Base-by-base conservation (phyloP, 805 yeast genomes). In the Cyberlindnera mycetangii region DNA sequence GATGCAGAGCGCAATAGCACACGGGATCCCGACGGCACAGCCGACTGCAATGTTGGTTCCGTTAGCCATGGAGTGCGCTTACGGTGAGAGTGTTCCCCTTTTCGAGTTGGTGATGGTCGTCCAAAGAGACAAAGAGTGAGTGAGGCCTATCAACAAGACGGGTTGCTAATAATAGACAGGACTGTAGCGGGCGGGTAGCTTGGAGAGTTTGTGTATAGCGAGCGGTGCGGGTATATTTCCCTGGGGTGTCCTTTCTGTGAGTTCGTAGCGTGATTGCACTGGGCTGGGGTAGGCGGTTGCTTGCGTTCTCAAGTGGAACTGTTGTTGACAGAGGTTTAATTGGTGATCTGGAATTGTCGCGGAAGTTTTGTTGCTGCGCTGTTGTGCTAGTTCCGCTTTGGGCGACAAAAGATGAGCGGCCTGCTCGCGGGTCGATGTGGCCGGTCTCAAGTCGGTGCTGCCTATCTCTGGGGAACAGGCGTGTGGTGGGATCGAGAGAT, bases 11-110 rank as follows among this genome's bases (percentile, higher is more conserved):
- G 72, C 70, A 9, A 73, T 49, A 4, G 65, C 68, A n/a, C 68
- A 54, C 1, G 81, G 81, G 19, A 76, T 64, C 27, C 79, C 81
- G 4, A 76, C 75, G 3, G 80, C 76, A 49, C 76, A 69, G 2
- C 79, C 80, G 3, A 75, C 79, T 2, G 79, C 75, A 8, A 69
- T 48, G 2, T 64, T 56, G 1, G 63, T 59, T 9, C 45, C 38
- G 45, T 45, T 43, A n/a, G 30, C 38, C 38, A 35, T 35, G 20
- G n/a, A n/a, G n/a, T 21, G 12, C 10, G 15, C 9, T 16, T 6
- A 31, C 17, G 12, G 20, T 31, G 32, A n/a, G n/a, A 16, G 32
- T 30, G 32, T 10, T 30, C 7, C 32, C 7, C 14, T 28, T 11
- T 28, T 6, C 7, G 7, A 20, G 25, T 22, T 22, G 25, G 25